Evolutionary conservation across 1,139 yeast genomes (phyloP), one percentile per base, ranked within the genome.

Genomic region (Blastobotrys persicus): DNA sequence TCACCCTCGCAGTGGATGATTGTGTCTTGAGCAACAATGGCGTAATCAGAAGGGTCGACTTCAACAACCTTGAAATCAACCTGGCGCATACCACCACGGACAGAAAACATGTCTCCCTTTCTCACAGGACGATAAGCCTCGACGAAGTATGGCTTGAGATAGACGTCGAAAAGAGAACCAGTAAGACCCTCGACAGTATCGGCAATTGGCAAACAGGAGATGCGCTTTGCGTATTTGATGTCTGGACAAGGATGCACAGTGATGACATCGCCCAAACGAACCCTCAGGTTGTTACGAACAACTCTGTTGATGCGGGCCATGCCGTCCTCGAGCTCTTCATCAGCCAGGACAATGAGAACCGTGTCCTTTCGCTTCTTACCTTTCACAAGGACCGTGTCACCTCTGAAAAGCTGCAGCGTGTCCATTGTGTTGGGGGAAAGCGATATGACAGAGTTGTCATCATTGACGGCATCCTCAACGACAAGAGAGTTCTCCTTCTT

Each of bases 51-150:
- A 7, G 99, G 98, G 67, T 94, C 99, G 50, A 92, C 95, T 59
- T 92, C 99, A 44, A 91, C 97, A 51, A 94, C 96, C 73, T 92
- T 94, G 75, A 92, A 92, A 71, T 92, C 98, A 42, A 92, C 98
- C 70, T 91, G 98, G 72, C 99, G 83, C 99, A 92, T 85, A 69
- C 98, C 97, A 64, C 98, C 99, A 68, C 98, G 82, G 31, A 89
- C 98, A 40, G 94, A 83, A 73, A 92, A 92, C 62, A 88, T 85
- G 67, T 92, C 99, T 58, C 98, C 98, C 69, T 91, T 92, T 71
- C 98, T 84, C 45, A 94, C 97, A 1, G 99, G 99, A 72, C 99
- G 83, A 74, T 92, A 92, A 50, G 98, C 98, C 73, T 92, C 99
- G 50, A 92, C 97, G 68, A 94, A 92, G 75, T 92, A 92, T 45